Evolutionary conservation across 257 asterid species (phyloP), one percentile per base, ranked within the genome.

Genomic region (Eustoma russellianum): DNA sequence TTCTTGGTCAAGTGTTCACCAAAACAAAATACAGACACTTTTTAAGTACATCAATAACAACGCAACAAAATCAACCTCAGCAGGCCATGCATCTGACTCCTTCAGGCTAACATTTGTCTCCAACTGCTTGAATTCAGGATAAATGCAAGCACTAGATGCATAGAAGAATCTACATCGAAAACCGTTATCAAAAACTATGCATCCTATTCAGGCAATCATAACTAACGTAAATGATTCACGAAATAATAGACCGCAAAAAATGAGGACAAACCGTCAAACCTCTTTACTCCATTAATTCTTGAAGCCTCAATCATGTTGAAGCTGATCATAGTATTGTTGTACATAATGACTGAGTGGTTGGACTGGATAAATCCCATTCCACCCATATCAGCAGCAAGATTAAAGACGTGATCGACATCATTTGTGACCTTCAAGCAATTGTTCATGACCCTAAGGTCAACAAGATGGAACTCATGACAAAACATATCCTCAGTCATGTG

Each of bases 361-460:
- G 96, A 88, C 83, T 88, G 96, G 62, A 88, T 88, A 77, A 88
- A 84, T 5, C 96, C 96, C 96, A 88, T 88, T 19, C 96, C 96
- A 51, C 96, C 94, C 96, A 88, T 88, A 66, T 88, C 96, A 40
- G 94, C 96, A 56, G 96, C 96, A 44, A 88, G 93, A 62, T 88
- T 88, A 76, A 88, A 88, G 30, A 84, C 96, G 50, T 88, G 96
- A 58, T 78, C 86, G 12, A 88, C 83, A 0, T 66, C 87, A 15
- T 79, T 61, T 51, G 95, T 82, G 46, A 88, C 96, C 71, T 84
- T 84, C 49, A 88, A 72, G 56, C 96, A 88, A 75, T 88, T 88
- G 64, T 82, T 94, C 93, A 84, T 84, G 61, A 88, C 96, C 82
- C 96, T 81, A 53, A 88, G 86, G 71, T 84, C 96, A 63, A 68